Percentiles rank a stretch among this genome's conserved stretches.
Evolutionary conservation across 805 yeast genomes (phyloP).

Genomic region (Maudiozyma saulgeensis): DNA sequence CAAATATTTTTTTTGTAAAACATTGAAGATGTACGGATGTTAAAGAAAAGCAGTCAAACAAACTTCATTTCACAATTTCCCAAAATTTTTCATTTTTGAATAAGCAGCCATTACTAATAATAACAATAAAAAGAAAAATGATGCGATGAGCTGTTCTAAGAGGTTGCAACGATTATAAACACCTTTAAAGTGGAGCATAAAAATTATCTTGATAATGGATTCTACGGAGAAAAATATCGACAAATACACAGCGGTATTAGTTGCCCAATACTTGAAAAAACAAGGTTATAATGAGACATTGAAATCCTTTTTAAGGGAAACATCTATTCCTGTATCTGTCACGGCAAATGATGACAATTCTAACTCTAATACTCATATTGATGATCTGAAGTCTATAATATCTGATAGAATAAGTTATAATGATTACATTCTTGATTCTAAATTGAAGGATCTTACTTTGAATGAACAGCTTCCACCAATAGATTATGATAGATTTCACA

Average conservation of each 20-base stretch:
- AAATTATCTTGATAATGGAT: not conserved
- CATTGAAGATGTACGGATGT: no score
- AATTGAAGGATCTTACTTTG: conserved; percentile 10
- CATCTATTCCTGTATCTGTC: conserved; percentile 6
- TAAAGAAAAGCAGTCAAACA: no score
- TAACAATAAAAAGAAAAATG: no score
- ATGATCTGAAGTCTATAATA: conserved; percentile 16
- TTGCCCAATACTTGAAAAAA: conserved; percentile 52
- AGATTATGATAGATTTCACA: conserved; percentile 4
- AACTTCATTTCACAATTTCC: no score
- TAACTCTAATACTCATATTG: conserved; percentile 4
- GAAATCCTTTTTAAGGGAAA: conserved; percentile 34
- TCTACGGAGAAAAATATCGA: conserved; percentile 1
- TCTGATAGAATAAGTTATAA: conserved; percentile 22
- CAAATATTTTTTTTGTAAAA: no score
- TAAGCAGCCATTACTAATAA: no score
- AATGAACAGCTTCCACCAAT: conserved; percentile 5
- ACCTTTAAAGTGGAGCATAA: no score
- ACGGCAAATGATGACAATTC: conserved; percentile 3
- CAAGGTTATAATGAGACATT: conserved; percentile 41
- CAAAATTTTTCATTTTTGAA: no score
- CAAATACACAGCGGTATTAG: conserved; percentile 28
- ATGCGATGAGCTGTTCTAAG: no score
- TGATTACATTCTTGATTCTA: conserved; percentile 9
- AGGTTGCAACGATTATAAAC: no score